These are phyloP conservation scores for Celoporthe dispersa DNA, from an alignment of 2,329 filamentous ascomycete genomes.

Conservation along the genomic window DNA sequence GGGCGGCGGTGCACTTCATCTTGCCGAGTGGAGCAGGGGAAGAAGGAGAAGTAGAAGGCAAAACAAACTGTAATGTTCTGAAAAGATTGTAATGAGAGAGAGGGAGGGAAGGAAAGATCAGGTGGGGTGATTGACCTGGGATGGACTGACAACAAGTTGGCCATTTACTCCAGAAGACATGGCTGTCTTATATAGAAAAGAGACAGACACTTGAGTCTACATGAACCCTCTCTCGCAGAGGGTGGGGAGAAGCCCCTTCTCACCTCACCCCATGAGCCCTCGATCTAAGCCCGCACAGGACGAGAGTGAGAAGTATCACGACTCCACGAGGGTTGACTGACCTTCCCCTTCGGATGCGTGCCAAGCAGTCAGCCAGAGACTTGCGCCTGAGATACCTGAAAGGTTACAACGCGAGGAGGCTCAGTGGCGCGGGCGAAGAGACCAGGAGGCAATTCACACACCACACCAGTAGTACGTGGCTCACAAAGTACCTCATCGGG, in stretches of 20 bases:
- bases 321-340: not conserved
- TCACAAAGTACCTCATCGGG: not conserved
- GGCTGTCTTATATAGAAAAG: constrained; percentile 6
- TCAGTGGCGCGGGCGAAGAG: not conserved
- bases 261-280: not conserved
- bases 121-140: not conserved
- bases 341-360: constrained; percentile 8
- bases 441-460: not conserved
- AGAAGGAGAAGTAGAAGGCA: not conserved
- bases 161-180: not conserved
- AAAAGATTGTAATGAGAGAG: not conserved
- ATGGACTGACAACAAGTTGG: not conserved
- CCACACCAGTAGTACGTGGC: not conserved
- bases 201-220: not conserved
- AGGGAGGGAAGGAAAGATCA: not conserved
- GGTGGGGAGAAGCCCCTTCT: not conserved
- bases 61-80: not conserved
- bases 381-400: not conserved
- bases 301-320: not conserved
- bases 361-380: not conserved
- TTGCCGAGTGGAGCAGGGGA: constrained; percentile 33
- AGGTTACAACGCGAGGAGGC: not conserved
- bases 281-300: not conserved
- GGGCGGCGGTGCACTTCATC: constrained; percentile 54
- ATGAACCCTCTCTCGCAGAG: not conserved